These are phyloP conservation scores for Boechera retrofracta DNA, from an alignment of 345 rosid species.

Conservation along the genomic window DNA sequence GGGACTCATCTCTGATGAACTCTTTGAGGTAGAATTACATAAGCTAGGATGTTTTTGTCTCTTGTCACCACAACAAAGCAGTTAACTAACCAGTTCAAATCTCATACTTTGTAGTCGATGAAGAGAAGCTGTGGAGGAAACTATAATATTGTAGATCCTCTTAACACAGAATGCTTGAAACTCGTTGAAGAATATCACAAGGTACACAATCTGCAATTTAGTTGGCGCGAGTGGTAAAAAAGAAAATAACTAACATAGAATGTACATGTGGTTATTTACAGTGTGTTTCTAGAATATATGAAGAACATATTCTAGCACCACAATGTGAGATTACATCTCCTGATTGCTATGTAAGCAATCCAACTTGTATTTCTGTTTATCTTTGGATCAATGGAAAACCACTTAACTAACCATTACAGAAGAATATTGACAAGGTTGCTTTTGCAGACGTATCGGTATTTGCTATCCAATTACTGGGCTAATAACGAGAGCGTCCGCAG, in stretches of 20 bases:
- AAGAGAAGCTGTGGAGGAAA: slow-evolving; percentile 56
- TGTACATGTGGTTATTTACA: slow-evolving; percentile 1
- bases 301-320: background rate
- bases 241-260: background rate
- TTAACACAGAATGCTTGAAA: slow-evolving; percentile 49
- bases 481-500: slow-evolving; percentile 28
- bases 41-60: background rate
- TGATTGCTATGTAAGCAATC: slow-evolving; percentile 32
- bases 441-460: slow-evolving; percentile 14
- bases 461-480: slow-evolving; percentile 31
- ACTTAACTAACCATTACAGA: background rate
- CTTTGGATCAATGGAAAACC: background rate
- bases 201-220: slow-evolving; percentile 9
- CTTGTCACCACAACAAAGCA: slow-evolving; percentile 1
- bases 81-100: background rate
- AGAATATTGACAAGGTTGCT: background rate
- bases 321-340: slow-evolving; percentile 27
- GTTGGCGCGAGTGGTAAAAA: background rate
- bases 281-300: slow-evolving; percentile 33
- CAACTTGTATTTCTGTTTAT: background rate
- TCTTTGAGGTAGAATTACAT: slow-evolving; percentile 51
- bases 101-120: slow-evolving; percentile 50
- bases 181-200: slow-evolving; percentile 20
- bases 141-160: slow-evolving; percentile 36
- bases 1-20: slow-evolving; percentile 78